A percentile compares a stretch with the other conserved stretches of the same genome.
Conservation (phyloP, 1,284 basidiomycete genomes). For the Microbotryomycetes sp. region DNA sequence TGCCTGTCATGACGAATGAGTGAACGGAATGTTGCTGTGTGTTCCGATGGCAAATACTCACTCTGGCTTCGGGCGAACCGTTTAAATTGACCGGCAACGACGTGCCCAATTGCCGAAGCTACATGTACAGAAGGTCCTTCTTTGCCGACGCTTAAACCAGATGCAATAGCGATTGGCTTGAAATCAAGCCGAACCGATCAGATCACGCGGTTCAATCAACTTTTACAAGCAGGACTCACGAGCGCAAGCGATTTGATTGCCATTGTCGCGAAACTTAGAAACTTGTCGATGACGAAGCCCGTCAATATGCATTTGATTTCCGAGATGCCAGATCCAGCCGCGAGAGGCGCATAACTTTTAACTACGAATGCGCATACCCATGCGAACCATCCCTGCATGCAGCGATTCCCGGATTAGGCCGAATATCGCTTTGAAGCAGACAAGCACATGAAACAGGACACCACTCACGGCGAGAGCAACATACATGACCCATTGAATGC, state of each 20-base stretch:
- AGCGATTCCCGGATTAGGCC: constrained; percentile 7
- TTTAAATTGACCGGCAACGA: constrained; percentile 73
- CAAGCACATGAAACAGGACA: neutral
- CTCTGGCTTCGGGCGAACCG: constrained; percentile 82
- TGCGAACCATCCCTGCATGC: constrained; percentile 61
- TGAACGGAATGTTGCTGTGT: neutral
- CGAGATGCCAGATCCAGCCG: constrained; percentile 95
- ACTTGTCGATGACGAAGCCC: constrained; percentile 95
- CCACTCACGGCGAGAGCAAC: constrained; percentile 73
- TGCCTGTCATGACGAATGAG: constrained; percentile 47
- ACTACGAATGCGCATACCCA: constrained; percentile 84
- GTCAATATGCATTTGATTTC: constrained; percentile 99
- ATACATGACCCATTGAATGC: constrained; percentile 74
- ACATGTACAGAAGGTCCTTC: constrained; percentile 98
- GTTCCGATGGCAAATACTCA: constrained; percentile 41
- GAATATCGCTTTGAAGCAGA: neutral
- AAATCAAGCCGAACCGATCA: constrained; percentile 7
- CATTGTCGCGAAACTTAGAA: constrained; percentile 80
- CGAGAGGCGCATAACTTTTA: constrained; percentile 79
- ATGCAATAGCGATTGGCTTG: constrained; percentile 93
- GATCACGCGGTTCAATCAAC: too few relatives aligned
- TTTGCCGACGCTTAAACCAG: constrained; percentile 93
- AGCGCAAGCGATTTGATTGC: constrained; percentile 84
- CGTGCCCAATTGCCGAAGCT: constrained; percentile 84
- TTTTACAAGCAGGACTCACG: constrained; percentile 48